A percentile compares a stretch with the other conserved stretches of the same genome.
These are phyloP conservation scores for Xeromyces bisporus DNA, from an alignment of 495 filamentous ascomycete genomes.

Conservation along the genomic window DNA sequence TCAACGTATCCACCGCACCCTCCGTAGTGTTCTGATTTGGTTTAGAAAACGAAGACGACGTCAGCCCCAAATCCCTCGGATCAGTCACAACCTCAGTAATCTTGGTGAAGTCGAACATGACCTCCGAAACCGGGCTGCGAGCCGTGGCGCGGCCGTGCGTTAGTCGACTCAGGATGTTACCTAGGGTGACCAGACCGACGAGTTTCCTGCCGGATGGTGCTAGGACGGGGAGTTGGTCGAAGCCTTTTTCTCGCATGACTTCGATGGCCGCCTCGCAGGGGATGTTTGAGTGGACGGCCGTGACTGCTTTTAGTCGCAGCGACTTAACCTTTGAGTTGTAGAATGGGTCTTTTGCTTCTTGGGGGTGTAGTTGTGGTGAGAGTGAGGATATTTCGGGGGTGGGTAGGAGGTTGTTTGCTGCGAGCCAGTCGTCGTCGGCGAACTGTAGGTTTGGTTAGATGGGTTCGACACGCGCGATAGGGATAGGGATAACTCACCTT, in stretches of 20 bases:
- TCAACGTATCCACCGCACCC: constrained; percentile 2
- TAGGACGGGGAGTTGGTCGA: constrained; percentile 89
- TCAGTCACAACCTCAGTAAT: constrained; percentile 81
- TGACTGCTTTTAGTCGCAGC: constrained; percentile 80
- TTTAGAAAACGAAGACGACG: too few species aligned
- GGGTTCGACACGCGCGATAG: background rate
- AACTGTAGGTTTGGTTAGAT: constrained; percentile 33
- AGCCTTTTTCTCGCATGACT: constrained; percentile 91
- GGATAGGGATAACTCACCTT: constrained; percentile 35
- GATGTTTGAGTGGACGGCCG: constrained; percentile 52
- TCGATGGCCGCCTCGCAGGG: constrained; percentile 76
- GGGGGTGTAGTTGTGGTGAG: constrained; percentile 16
- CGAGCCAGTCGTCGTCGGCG: constrained; percentile 95
- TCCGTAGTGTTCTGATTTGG: constrained; percentile 3
- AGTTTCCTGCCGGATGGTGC: constrained; percentile 48
- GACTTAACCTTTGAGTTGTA: constrained; percentile 56
- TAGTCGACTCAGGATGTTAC: constrained; percentile 83
- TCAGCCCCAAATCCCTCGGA: constrained; percentile 40
- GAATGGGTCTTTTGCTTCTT: constrained; percentile 38
- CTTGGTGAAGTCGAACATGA: constrained; percentile 90
- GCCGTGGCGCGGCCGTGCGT: constrained; percentile 60
- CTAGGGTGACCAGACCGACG: constrained; percentile 81
- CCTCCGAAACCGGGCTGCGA: constrained; percentile 55
- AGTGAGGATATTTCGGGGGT: constrained; percentile 32
- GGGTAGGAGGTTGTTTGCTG: constrained; percentile 75